Base-by-base conservation (phyloP, 345 rosid genomes). In the Brassica incana region DNA sequence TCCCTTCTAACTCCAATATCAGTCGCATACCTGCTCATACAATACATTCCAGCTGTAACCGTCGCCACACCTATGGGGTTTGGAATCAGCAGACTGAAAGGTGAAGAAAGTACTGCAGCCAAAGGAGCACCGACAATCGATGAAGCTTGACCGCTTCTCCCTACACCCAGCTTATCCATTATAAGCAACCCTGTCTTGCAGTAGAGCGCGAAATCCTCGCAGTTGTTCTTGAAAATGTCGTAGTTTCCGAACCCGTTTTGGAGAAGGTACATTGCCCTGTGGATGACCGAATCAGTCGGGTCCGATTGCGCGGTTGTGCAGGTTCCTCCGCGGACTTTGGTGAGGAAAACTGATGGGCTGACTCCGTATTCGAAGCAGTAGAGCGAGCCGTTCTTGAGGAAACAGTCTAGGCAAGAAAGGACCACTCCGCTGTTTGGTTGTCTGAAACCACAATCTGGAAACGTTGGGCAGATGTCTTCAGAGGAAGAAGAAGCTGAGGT, bases 201-300 rank as follows among this genome's bases (percentile, higher is more conserved):
- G 77, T 95, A 95, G 35, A 95, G 80, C 2, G 99, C 90, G 36
- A 93, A 95, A 83, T 95, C 97, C 85, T 95, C 99, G 4, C 99
- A 95, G 77, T 95, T 95, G 91, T 93, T 95, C 82, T 84, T 88
- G 80, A 95, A 91, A 63, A 93, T 81, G 63, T 95, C 91, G 33
- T 95, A 95, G 78, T 91, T 91, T 16, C 99, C 99, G 71, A 95
- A 95, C 7, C 99, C 98, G 77, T 91, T 93, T 77, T 95, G 98
- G 65, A 95, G 94, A 74, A 95, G 98, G 83, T 91, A 84, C 98
- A 95, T 93, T 83, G 99, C 97, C 71, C 97, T 82, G 83, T 93
- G 93, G 82, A 93, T 80, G 30, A 90, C 95, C 5, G 82, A 63
- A 66, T 86, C 90, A 1, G 90, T 79, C 12, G 83, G 84, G 77